These are phyloP conservation scores for Eucalyptus cloeziana DNA, from an alignment of 345 rosid genomes.

Conservation along the genomic window DNA sequence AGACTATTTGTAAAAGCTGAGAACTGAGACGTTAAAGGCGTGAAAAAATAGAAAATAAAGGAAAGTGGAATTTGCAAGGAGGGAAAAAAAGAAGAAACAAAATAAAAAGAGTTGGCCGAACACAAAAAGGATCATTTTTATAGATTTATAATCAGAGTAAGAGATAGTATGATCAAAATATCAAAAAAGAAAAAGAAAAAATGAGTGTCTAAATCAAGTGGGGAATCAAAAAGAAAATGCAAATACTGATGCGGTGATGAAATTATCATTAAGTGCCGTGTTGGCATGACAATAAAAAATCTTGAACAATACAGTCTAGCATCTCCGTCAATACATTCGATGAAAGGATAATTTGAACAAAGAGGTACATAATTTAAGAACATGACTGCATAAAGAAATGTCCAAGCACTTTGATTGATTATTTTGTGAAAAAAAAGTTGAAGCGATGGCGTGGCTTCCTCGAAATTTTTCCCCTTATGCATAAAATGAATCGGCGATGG, in stretches of 20 bases:
- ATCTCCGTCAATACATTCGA: accelerated
- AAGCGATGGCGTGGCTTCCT: not conserved
- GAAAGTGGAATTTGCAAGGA: not conserved
- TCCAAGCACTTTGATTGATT: not conserved
- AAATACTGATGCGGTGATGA: accelerated
- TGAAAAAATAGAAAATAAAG: not conserved
- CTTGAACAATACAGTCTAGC: not conserved
- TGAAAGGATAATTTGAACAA: not conserved
- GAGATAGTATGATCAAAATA: too few species aligned
- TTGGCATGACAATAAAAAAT: not conserved
- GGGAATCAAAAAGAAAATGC: too few species aligned
- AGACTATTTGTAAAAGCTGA: not conserved
- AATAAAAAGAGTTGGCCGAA: too few species aligned
- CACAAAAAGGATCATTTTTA: too few species aligned
- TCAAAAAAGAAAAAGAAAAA: accelerated
- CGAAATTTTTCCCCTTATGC: not conserved
- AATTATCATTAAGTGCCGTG: accelerated
- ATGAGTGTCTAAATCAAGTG: not conserved
- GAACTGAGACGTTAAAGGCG: not conserved
- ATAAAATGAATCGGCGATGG: not conserved
- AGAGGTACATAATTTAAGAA: not conserved
- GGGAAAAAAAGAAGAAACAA: too few species aligned
- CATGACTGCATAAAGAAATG: not conserved
- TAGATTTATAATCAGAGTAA: too few species aligned
- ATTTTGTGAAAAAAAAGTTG: not conserved